Conservation (phyloP, 805 yeast species). For the Brettanomyces naardenensis region DNA sequence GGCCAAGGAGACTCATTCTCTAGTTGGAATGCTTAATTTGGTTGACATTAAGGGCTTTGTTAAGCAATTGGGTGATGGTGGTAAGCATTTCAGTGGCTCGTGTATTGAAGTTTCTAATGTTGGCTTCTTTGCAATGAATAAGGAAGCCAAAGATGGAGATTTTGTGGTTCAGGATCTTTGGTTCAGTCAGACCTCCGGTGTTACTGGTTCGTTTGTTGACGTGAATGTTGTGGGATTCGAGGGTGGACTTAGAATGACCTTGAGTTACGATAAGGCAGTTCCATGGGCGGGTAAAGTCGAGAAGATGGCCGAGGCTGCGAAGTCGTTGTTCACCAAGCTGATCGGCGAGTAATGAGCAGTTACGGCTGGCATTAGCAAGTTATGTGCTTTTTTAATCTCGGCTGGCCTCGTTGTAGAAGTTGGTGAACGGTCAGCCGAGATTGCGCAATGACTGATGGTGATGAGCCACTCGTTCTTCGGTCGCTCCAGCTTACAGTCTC, state of each 20-base stretch:
- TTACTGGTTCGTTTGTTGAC: constrained; percentile 1
- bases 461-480: too few species aligned
- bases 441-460: too few species aligned
- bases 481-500: too few species aligned
- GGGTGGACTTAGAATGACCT: neutral
- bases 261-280: neutral
- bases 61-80: neutral
- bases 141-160: too few species aligned
- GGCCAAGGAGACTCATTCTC: neutral
- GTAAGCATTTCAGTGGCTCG: neutral
- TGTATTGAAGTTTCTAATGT: neutral
- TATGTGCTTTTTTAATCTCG: too few species aligned
- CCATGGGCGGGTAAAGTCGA: neutral
- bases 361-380: too few species aligned
- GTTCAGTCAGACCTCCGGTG: constrained; percentile 1
- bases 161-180: neutral
- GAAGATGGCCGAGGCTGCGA: neutral
- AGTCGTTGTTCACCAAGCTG: too few species aligned
- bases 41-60: neutral
- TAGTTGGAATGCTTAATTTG: neutral
- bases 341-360: too few species aligned
- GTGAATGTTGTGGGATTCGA: constrained; percentile 1
- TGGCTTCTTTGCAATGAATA: neutral
- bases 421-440: too few species aligned
- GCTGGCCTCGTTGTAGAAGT: too few species aligned